phyloP scores from a whole-genome alignment of 352 stramenopile genomes.

The Phytophthora boehmeriae region DNA sequence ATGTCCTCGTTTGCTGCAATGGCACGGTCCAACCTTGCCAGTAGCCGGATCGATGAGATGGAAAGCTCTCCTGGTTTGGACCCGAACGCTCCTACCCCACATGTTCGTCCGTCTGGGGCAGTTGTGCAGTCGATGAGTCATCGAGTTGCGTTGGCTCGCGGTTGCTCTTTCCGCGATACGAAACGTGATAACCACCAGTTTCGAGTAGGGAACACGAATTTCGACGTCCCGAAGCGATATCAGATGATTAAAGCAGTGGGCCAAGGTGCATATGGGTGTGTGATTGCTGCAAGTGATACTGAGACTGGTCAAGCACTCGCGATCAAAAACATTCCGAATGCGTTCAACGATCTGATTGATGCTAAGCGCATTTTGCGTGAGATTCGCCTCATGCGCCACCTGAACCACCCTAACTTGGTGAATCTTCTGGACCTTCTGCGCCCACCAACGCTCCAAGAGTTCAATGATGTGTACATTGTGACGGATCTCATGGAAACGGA shows the following conservation, averaged over 20 bases:
- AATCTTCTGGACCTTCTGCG: constrained; percentile 83
- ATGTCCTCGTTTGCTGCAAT: constrained; percentile 44
- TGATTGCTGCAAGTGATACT: constrained; percentile 89
- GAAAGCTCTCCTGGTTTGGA: constrained; percentile 52
- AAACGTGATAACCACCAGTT: constrained; percentile 90
- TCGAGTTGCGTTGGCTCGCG: constrained; percentile 61
- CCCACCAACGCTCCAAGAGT: constrained; percentile 83
- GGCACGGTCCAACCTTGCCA: constrained; percentile 31
- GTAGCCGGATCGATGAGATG: constrained; percentile 18
- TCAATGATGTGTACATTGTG: constrained; percentile 90
- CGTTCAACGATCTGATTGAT: constrained; percentile 90
- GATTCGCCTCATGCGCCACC: constrained; percentile 88
- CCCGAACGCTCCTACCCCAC: constrained; percentile 56
- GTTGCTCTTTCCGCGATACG: constrained; percentile 85
- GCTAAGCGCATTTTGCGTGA: constrained; percentile 89
- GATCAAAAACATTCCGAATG: constrained; percentile 97
- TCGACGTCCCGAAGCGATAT: constrained; percentile 85
- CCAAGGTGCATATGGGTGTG: constrained; percentile 92
- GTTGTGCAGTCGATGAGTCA: constrained; percentile 62
- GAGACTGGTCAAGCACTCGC: constrained; percentile 90
- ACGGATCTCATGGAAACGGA: constrained; percentile 84
- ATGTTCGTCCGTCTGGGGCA: constrained; percentile 44
- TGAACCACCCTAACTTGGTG: constrained; percentile 86
- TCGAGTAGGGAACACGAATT: constrained; percentile 86
- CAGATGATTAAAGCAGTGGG: constrained; percentile 91